phyloP scores from a whole-genome alignment of 495 filamentous ascomycete species.

The Neurospora intermedia region DNA sequence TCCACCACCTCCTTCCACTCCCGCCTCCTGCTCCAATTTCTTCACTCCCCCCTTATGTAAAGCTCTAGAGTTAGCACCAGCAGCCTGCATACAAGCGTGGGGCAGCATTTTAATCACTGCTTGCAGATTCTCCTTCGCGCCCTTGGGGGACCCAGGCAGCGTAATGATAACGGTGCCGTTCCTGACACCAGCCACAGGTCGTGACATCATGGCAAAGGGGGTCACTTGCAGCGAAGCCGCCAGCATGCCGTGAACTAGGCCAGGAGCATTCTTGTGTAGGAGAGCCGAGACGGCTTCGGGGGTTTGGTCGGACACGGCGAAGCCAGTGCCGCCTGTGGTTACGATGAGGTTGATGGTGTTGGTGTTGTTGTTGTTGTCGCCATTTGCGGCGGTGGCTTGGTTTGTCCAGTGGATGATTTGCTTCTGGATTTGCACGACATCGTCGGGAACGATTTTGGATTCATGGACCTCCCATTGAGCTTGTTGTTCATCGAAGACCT shows the following conservation, averaged over 20 bases:
- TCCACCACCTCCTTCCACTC: constrained; percentile 24
- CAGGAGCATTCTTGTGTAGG: constrained; percentile 78
- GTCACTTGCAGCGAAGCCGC: constrained; percentile 74
- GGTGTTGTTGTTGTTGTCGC: constrained; percentile 19
- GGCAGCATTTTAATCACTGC: constrained; percentile 81
- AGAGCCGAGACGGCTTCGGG: constrained; percentile 81
- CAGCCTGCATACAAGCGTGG: constrained; percentile 85
- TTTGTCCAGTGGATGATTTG: constrained; percentile 62
- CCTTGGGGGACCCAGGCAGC: constrained; percentile 90
- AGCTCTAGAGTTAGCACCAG: constrained; percentile 67
- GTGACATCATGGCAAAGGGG: constrained; percentile 95
- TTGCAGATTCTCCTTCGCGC: constrained; percentile 91
- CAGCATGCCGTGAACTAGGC: constrained; percentile 91
- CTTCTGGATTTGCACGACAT: constrained; percentile 60
- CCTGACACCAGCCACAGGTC: constrained; percentile 83
- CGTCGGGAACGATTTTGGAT: constrained; percentile 72
- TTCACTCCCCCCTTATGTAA: constrained; percentile 73
- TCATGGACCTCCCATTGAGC: constrained; percentile 58
- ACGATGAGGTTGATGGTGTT: constrained; percentile 62
- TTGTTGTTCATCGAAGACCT: constrained; percentile 52
- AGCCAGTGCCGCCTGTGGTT: constrained; percentile 88
- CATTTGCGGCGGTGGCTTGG: constrained; percentile 19
- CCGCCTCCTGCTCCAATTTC: constrained; percentile 77
- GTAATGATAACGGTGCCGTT: constrained; percentile 80
- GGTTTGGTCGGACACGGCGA: constrained; percentile 77